A percentile compares a stretch with the other conserved stretches of the same genome.
Evolutionary conservation across 371 early-diverging fungal species (phyloP).

Genomic region (Batkoa obscura): DNA sequence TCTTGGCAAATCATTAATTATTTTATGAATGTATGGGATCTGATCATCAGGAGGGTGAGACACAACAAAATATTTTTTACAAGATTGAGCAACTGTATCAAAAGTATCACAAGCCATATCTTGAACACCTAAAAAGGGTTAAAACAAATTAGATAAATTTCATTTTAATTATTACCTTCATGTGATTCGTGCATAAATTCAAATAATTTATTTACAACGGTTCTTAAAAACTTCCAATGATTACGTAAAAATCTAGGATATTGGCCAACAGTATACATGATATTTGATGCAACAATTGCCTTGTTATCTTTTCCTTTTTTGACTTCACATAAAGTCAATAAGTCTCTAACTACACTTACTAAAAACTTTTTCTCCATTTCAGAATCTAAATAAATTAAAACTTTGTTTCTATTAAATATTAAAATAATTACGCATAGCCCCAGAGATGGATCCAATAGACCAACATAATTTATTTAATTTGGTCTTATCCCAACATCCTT

Average conservation of each 20-base stretch:
- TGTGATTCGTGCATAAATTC: slow-evolving; percentile 99
- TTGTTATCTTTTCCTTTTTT: slow-evolving; percentile 97
- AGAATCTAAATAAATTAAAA: slow-evolving; percentile 22
- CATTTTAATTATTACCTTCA: slow-evolving; percentile 36
- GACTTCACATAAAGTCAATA: slow-evolving; percentile 84
- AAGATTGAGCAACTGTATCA: slow-evolving; percentile 94
- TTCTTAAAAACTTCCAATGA: slow-evolving; percentile 98
- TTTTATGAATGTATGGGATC: slow-evolving; percentile 86
- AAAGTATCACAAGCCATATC: slow-evolving; percentile 99
- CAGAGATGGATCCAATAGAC: slow-evolving; percentile 97
- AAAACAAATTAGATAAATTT: neutral
- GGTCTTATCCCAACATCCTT: slow-evolving; percentile 86
- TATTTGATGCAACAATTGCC: slow-evolving; percentile 98
- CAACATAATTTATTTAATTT: slow-evolving; percentile 97
- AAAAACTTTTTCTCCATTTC: slow-evolving; percentile 96
- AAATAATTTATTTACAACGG: slow-evolving; percentile 99
- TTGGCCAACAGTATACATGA: slow-evolving; percentile 99
- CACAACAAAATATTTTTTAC: slow-evolving; percentile 81
- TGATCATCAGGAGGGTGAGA: slow-evolving; percentile 65
- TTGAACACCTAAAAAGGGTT: slow-evolving; percentile 61
- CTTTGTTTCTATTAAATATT: neutral
- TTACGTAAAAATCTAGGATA: slow-evolving; percentile 97
- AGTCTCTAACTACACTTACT: slow-evolving; percentile 91
- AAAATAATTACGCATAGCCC: slow-evolving; percentile 52
- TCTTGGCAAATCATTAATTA: slow-evolving; percentile 46